Base-by-base conservation (phyloP, 768 basidiomycete species). In the Leccinum obscurum region DNA sequence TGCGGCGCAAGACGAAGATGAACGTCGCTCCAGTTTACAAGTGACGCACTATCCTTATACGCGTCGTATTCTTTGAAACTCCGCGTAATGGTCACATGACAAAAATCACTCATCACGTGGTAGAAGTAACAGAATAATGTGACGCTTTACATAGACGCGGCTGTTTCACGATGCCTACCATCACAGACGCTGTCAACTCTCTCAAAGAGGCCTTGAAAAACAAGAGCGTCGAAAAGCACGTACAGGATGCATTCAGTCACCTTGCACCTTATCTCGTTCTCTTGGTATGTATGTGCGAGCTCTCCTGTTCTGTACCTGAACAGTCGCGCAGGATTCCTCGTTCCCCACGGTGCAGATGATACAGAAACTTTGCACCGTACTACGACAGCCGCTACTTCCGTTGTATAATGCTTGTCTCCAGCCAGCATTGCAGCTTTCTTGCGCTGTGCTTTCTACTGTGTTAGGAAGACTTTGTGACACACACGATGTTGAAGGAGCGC, bases 321-420 rank as follows among this genome's bases (percentile, higher is more conserved):
- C n/a, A 14, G 55, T 11, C 51, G 15, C 26, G 15, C 52, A 83
- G 81, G 77, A 80, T 54, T 72, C 76, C 1, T 74, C 78, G 2
- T 59, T 73, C 3, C 66, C 77, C 14, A 78, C 81, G 14, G 48
- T 69, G n/a, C 64, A 74, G 56, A 73, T 74, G 24, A 67, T 77
- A n/a, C 68, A 66, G 26, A 78, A 75, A 57, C 69, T 86, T 51
- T 64, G 72, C 6, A 64, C 69, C 4, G 70, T 79, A 54, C 74
- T 86, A 49, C 78, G 83, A 56, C 66, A 72, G 44, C 75, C 76
- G 24, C 66, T 85, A 41, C 61, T 77, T 46, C 77, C 77, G n/a
- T 65, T 85, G 7, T 86, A 85, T 58, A 64, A 66, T 34, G 63
- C 67, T 9, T 76, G 78, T 60, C 73, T 77, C 0, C 64, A 66